phyloP scores from a whole-genome alignment of 495 filamentous ascomycete genomes.

The Neurospora sp. region DNA sequence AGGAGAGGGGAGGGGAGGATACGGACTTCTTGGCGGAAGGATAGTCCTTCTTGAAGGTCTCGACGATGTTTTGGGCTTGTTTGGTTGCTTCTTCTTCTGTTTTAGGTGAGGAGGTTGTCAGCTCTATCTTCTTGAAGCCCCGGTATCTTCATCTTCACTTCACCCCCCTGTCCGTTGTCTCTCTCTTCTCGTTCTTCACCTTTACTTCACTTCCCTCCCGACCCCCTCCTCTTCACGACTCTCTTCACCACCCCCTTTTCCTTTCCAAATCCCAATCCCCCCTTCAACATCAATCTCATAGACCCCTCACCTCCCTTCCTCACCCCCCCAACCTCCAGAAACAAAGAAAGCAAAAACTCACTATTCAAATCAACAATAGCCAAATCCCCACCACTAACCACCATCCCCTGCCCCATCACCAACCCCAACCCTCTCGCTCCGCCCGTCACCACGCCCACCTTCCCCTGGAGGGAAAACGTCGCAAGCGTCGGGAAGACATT shows the following conservation, averaged over 20 bases:
- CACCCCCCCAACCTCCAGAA: not conserved
- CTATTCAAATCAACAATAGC: conserved; percentile 91
- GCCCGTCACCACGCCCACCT: conserved; percentile 72
- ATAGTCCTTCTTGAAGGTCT: conserved; percentile 66
- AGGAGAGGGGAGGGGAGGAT: not conserved
- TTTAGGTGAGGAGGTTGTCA: not conserved
- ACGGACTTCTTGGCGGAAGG: conserved; percentile 59
- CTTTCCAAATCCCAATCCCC: not conserved
- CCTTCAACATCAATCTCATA: not conserved
- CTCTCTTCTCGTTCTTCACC: not conserved
- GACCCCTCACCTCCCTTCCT: not conserved
- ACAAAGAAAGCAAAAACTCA: conserved; percentile 32
- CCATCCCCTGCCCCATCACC: conserved; percentile 84
- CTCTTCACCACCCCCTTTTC: not conserved
- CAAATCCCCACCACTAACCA: conserved; percentile 76
- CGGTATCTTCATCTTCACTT: not conserved
- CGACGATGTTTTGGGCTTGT: conserved; percentile 60
- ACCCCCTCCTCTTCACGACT: no score
- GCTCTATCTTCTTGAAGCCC: not conserved
- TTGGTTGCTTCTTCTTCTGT: conserved; percentile 74
- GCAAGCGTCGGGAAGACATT: conserved; percentile 36
- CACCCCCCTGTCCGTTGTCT: not conserved
- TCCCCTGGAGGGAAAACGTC: conserved; percentile 67
- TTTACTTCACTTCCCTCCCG: not conserved
- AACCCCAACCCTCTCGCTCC: conserved; percentile 78